Evolutionary conservation across 2,329 filamentous ascomycete genomes (phyloP).

Genomic region (Xylogone sp.): DNA sequence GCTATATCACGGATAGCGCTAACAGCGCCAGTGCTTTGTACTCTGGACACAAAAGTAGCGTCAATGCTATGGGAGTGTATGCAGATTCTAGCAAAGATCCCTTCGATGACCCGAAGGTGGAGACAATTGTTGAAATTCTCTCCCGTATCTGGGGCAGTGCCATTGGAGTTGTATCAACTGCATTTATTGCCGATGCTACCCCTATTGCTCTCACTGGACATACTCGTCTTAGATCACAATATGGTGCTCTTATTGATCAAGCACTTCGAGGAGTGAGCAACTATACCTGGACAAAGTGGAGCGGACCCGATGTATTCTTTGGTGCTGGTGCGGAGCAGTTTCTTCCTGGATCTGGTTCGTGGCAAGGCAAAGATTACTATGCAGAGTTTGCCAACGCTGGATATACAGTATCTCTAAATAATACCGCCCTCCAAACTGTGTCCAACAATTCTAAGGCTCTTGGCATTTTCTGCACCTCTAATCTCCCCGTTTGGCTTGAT

Average conservation of each 20-base stretch:
- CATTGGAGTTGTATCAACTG: slow-evolving; percentile 64
- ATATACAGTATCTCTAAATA: slow-evolving; percentile 71
- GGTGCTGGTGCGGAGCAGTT: slow-evolving; percentile 83
- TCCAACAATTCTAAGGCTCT: slow-evolving; percentile 61
- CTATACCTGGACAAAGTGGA: slow-evolving; percentile 75
- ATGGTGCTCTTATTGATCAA: slow-evolving; percentile 70
- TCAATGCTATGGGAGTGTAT: slow-evolving; percentile 73
- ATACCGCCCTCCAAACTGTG: slow-evolving; percentile 60
- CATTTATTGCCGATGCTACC: slow-evolving; percentile 76
- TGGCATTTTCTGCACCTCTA: slow-evolving; percentile 71
- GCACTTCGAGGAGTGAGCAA: slow-evolving; percentile 73
- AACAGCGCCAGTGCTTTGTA: slow-evolving; percentile 82
- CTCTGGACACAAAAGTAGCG: slow-evolving; percentile 71
- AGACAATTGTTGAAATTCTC: slow-evolving; percentile 78
- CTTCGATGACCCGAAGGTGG: slow-evolving; percentile 83
- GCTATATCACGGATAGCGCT: slow-evolving; percentile 82
- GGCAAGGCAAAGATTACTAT: slow-evolving; percentile 74
- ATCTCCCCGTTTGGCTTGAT: slow-evolving; percentile 83
- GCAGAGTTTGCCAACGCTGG: slow-evolving; percentile 66
- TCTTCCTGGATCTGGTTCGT: slow-evolving; percentile 59
- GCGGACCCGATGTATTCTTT: slow-evolving; percentile 76
- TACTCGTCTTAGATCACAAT: slow-evolving; percentile 65
- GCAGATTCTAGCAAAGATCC: slow-evolving; percentile 69
- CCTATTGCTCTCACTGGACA: slow-evolving; percentile 73
- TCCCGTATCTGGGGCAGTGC: slow-evolving; percentile 57